Evolutionary conservation across 352 stramenopile species (phyloP), one percentile per base, ranked within the genome.

Genomic region (Phytophthora pistaciae): DNA sequence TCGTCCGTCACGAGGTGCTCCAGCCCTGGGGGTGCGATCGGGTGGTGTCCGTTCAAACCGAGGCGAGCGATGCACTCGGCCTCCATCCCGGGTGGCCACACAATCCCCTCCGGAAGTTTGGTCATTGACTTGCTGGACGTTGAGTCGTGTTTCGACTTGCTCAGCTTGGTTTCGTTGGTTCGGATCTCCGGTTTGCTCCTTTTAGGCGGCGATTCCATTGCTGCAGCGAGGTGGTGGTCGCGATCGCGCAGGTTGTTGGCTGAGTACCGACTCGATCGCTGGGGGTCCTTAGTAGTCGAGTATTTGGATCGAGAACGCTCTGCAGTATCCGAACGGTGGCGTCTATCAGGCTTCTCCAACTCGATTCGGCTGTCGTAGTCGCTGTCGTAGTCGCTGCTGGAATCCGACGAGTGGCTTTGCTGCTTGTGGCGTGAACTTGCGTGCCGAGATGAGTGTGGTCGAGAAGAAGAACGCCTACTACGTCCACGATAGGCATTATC

Each of bases 41-140:
- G 78, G 21, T 85, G 75, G 52, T 78, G 70, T 3, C 69, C 54
- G 46, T 70, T 48, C 38, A 74, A 29, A 14, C 59, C 67, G 5
- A 78, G 49, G 33, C 64, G 63, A 44, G 75, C 77, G 8, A 76
- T 66, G 8, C 72, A 70, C n/a, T 78, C 71, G 8, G 70, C 33
- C 50, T 81, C 74, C 79, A 90, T 90, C 14, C 83, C 83, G 27
- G 81, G 83, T 1, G 83, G 83, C 81, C 83, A 91, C 1, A 91
- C 64, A 20, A 85, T 74, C 16, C 63, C 50, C 5, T 66, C 56
- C 3, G 46, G 66, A 36, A 68, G 33, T 11, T 72, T 68, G 1
- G 20, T 11, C 6, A 5, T 72, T 50, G 14, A 6, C 52, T 13
- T 31, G 40, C 40, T 29, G 1, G 13, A 20, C 16, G 11, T 68